Evolutionary conservation across 1,139 yeast species (phyloP).

Genomic region (Geotrichum klebahnii): DNA sequence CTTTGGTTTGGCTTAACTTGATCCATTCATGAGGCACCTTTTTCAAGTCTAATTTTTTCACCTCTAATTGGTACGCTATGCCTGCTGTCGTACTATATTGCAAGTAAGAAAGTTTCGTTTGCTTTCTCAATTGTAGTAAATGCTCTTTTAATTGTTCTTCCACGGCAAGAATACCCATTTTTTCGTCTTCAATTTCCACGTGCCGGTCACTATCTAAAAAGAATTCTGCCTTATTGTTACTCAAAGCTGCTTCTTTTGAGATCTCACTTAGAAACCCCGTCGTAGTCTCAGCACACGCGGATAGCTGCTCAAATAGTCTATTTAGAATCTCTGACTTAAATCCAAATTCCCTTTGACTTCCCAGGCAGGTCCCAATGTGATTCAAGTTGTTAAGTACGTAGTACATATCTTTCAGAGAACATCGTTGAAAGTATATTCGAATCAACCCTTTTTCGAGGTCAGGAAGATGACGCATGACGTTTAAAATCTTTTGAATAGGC

Average conservation of each 20-base stretch:
- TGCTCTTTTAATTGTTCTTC: slow-evolving; percentile 50
- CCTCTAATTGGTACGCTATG: slow-evolving; percentile 70
- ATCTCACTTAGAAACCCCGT: slow-evolving; percentile 50
- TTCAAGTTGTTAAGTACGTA: slow-evolving; percentile 47
- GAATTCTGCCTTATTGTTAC: slow-evolving; percentile 45
- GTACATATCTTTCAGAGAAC: slow-evolving; percentile 65
- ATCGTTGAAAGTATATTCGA: slow-evolving; percentile 59
- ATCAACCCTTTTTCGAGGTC: slow-evolving; percentile 69
- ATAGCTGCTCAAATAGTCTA: slow-evolving; percentile 34
- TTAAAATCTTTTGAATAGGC: slow-evolving; percentile 49
- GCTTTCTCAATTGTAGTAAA: slow-evolving; percentile 44
- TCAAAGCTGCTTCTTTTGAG: slow-evolving; percentile 52
- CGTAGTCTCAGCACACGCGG: slow-evolving; percentile 29
- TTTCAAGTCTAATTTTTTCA: slow-evolving; percentile 55
- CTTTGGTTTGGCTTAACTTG: slow-evolving; percentile 65
- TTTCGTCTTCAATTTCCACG: slow-evolving; percentile 39
- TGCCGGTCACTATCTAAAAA: slow-evolving; percentile 39
- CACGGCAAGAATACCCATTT: slow-evolving; percentile 25
- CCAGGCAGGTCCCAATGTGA: slow-evolving; percentile 20
- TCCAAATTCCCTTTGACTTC: neutral
- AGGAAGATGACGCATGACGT: slow-evolving; percentile 46
- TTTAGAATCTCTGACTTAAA: slow-evolving; percentile 36
- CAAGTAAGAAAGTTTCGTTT: slow-evolving; percentile 56
- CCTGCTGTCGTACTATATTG: slow-evolving; percentile 55
- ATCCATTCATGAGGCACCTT: slow-evolving; percentile 70